Conservation (phyloP, 2,329 filamentous ascomycete species). For the Cordyceps javanica region DNA sequence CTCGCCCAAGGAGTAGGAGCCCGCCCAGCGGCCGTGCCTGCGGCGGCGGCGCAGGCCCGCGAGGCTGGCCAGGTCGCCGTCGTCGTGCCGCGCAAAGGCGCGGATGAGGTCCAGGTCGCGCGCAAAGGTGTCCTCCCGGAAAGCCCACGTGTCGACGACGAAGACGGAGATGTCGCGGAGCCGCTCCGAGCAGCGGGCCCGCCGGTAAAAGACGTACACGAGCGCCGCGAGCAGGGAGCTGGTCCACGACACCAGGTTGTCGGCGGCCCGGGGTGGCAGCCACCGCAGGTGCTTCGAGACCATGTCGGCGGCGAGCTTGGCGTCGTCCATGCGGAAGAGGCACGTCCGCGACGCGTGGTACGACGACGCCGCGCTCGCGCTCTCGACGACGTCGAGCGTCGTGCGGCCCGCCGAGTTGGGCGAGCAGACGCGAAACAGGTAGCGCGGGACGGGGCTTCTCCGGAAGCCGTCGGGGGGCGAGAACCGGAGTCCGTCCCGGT, state of each 20-base stretch:
- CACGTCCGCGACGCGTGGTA: not conserved
- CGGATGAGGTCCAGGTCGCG: conserved; percentile 6
- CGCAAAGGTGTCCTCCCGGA: not conserved
- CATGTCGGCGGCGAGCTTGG: conserved; percentile 7
- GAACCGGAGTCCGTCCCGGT: no score
- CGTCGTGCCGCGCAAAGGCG: not conserved
- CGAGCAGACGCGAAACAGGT: conserved; percentile 9
- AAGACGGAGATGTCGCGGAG: not conserved
- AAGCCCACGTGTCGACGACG: not conserved
- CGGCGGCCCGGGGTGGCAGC: not conserved
- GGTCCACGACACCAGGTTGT: conserved; percentile 13
- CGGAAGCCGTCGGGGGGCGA: not conserved
- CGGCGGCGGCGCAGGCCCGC: not conserved
- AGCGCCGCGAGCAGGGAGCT: conserved; percentile 11
- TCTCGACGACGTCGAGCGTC: not conserved
- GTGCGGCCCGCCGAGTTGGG: not conserved
- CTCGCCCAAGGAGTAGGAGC: conserved; percentile 8
- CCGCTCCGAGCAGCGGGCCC: not conserved
- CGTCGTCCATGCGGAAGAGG: not conserved
- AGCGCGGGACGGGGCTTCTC: not conserved
- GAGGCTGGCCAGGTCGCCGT: not conserved
- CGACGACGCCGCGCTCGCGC: not conserved
- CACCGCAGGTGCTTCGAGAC: conserved; percentile 2
- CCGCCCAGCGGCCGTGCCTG: not conserved
- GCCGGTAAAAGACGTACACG: conserved; percentile 5